Conservation (phyloP, 1,284 basidiomycete genomes). For the Puccinia novopanici region DNA sequence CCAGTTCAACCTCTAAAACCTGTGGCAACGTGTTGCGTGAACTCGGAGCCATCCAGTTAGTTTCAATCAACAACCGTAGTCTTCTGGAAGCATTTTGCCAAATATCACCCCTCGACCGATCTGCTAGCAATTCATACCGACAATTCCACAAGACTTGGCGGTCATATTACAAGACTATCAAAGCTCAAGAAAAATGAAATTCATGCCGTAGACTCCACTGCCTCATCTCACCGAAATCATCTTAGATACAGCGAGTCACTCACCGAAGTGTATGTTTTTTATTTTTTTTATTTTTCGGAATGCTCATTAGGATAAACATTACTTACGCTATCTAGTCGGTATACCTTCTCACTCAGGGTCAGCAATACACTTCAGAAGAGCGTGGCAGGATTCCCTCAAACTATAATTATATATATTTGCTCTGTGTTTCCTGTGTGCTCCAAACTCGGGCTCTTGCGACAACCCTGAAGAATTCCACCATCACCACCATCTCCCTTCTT, state of each 20-base stretch:
- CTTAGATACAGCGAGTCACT: neutral
- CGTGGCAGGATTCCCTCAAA: slow-evolving; percentile 8
- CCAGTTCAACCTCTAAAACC: neutral
- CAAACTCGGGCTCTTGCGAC: neutral
- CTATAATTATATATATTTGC: neutral
- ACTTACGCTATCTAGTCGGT: neutral
- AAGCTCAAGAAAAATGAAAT: neutral
- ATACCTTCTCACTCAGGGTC: neutral
- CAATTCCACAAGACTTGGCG: neutral
- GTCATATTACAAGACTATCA: neutral
- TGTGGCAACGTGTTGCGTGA: neutral
- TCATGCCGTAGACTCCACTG: neutral
- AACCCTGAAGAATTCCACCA: no score
- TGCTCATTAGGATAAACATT: neutral
- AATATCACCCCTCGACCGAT: neutral
- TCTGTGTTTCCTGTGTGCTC: neutral
- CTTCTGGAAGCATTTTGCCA: neutral
- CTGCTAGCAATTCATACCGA: neutral
- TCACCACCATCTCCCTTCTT: neutral
- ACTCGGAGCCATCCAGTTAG: neutral
- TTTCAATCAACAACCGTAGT: slow-evolving; percentile 12
- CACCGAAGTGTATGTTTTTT: neutral
- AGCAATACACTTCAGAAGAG: neutral
- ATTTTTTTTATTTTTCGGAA: neutral
- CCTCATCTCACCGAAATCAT: neutral